phyloP scores from a whole-genome alignment of 148 eudicot genomes.

The Camellia japonica region DNA sequence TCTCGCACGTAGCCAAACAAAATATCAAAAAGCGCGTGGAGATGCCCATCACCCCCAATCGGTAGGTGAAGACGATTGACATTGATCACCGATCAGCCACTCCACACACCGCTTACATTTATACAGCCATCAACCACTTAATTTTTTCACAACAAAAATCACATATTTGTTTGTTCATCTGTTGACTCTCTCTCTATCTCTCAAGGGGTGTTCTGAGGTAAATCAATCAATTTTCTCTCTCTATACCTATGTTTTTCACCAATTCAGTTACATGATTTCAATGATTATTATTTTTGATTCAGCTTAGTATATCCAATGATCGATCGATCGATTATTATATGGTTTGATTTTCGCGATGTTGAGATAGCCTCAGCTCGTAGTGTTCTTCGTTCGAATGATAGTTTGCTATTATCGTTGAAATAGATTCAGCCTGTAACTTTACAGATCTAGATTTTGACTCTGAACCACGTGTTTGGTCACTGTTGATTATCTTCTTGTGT shows the following conservation, averaged over 20 bases:
- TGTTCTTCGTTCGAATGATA: neutral
- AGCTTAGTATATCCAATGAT: neutral
- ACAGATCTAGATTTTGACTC: neutral
- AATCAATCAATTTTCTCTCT: neutral
- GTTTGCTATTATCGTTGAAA: neutral
- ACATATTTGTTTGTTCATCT: neutral
- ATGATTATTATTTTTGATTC: neutral
- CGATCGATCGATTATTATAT: neutral
- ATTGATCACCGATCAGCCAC: neutral
- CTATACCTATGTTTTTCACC: neutral
- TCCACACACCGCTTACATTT: too few species aligned
- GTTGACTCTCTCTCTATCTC: constrained; percentile 10
- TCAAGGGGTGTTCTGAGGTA: constrained; percentile 15
- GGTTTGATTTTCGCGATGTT: neutral
- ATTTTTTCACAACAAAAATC: neutral
- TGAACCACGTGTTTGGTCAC: neutral
- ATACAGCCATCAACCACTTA: neutral
- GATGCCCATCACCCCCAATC: neutral
- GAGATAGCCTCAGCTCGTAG: neutral
- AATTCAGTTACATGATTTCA: neutral
- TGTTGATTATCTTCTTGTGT: neutral
- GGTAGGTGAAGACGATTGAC: neutral
- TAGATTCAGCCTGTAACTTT: neutral
- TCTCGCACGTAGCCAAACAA: neutral
- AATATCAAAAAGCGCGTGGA: neutral